Evolutionary conservation across 345 rosid species (phyloP).

Genomic region (Cochlearia excelsa): DNA sequence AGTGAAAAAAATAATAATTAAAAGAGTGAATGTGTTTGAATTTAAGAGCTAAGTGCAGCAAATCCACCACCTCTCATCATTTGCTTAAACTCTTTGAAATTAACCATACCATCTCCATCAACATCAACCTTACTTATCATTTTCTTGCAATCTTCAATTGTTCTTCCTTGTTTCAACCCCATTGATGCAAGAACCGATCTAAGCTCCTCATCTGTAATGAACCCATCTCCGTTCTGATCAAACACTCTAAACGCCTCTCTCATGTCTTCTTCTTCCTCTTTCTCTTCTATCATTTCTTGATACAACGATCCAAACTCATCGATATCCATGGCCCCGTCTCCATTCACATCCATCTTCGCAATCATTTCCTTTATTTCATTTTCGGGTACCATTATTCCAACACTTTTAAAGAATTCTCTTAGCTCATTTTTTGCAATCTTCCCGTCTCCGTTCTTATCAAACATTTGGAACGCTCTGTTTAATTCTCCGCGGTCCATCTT

Average conservation of each 20-base stretch:
- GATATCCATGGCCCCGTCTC: constrained; percentile 35
- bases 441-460: constrained; percentile 36
- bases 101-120: constrained; percentile 40
- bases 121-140: constrained; percentile 39
- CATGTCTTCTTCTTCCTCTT: constrained; percentile 1
- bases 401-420: constrained; percentile 28
- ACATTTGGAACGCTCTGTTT: constrained; percentile 34
- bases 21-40: no score
- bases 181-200: constrained; percentile 35
- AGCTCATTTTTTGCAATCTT: constrained; percentile 36
- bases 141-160: constrained; percentile 37
- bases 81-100: not conserved
- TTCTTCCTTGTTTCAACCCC: constrained; percentile 40
- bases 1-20: no score
- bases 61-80: constrained; percentile 55
- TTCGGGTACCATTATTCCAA: constrained; percentile 31
- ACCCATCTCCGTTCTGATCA: constrained; percentile 13
- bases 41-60: constrained; percentile 52
- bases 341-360: constrained; percentile 32
- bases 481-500: constrained; percentile 35
- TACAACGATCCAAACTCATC: constrained; percentile 35
- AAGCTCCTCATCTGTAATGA: constrained; percentile 38
- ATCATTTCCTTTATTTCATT: constrained; percentile 33
- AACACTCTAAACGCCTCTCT: no score
- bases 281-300: constrained; percentile 37